Percentiles rank a stretch among this genome's conserved stretches.
phyloP scores from a whole-genome alignment of 306 rosid species.

The Prunus davidiana region DNA sequence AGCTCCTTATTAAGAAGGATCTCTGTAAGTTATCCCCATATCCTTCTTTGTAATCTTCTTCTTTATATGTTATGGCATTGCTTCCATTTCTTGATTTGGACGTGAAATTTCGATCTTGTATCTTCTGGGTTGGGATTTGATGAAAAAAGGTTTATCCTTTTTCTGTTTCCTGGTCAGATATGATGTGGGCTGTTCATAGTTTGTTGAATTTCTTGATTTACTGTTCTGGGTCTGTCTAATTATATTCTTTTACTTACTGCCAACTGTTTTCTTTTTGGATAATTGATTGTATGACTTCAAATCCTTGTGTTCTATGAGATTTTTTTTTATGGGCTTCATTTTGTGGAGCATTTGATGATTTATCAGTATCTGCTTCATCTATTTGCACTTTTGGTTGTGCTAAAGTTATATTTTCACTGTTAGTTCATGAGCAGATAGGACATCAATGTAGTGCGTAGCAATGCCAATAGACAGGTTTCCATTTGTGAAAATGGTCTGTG shows the following conservation, averaged over 20 bases:
- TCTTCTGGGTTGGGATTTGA: constrained; percentile 13
- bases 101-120: constrained; percentile 13
- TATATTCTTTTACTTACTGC: neutral
- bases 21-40: constrained; percentile 44
- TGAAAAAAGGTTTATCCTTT: constrained; percentile 15
- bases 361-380: neutral
- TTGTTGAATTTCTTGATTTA: constrained; percentile 21
- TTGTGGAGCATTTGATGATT: neutral
- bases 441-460: neutral
- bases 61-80: neutral
- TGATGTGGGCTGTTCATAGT: constrained; percentile 18
- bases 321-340: neutral
- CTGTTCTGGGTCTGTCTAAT: constrained; percentile 4
- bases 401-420: neutral
- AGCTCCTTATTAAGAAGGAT: constrained; percentile 2
- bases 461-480: neutral
- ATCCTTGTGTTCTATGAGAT: neutral
- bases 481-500: neutral
- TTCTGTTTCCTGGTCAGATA: constrained; percentile 10
- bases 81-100: neutral
- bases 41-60: neutral
- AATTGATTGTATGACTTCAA: neutral
- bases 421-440: neutral
- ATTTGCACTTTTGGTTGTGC: neutral
- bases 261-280: neutral